Conservation (phyloP, 768 basidiomycete species). For the Paxillus involutus region DNA sequence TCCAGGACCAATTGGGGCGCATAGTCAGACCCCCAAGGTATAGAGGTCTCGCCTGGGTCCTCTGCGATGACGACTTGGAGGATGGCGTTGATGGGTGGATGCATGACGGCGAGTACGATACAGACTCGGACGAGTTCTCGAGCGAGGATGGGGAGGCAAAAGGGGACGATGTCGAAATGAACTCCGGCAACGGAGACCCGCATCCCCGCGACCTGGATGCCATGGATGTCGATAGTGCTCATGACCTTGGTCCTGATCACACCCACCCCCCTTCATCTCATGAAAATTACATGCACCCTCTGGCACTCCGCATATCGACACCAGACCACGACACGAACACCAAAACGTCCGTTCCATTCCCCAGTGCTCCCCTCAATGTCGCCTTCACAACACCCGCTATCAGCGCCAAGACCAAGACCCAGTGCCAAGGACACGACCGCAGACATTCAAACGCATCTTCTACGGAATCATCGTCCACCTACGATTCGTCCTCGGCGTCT, state of each 20-base stretch:
- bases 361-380: conserved; percentile 15
- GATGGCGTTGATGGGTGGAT: conserved; percentile 26
- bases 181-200: conserved; percentile 26
- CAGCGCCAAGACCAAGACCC: background rate
- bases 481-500: conserved; percentile 21
- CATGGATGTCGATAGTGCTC: conserved; percentile 28
- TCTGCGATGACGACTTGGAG: conserved; percentile 68
- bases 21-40: conserved; percentile 43
- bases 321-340: conserved; percentile 10
- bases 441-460: conserved; percentile 30
- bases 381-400: background rate
- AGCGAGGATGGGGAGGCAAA: conserved; percentile 8
- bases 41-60: conserved; percentile 83
- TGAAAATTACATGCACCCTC: conserved; percentile 38
- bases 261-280: background rate
- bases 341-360: conserved; percentile 5
- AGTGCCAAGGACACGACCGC: conserved; percentile 23
- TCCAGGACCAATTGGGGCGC: conserved; percentile 24
- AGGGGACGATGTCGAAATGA: conserved; percentile 29
- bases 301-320: conserved; percentile 33
- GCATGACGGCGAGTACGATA: conserved; percentile 31
- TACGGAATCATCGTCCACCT: conserved; percentile 22
- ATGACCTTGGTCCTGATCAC: background rate
- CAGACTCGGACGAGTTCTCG: conserved; percentile 29
- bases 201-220: background rate